Percentiles rank a stretch among this genome's conserved stretches.
Conservation (phyloP, 345 rosid genomes). For the Corchorus capsularis region DNA sequence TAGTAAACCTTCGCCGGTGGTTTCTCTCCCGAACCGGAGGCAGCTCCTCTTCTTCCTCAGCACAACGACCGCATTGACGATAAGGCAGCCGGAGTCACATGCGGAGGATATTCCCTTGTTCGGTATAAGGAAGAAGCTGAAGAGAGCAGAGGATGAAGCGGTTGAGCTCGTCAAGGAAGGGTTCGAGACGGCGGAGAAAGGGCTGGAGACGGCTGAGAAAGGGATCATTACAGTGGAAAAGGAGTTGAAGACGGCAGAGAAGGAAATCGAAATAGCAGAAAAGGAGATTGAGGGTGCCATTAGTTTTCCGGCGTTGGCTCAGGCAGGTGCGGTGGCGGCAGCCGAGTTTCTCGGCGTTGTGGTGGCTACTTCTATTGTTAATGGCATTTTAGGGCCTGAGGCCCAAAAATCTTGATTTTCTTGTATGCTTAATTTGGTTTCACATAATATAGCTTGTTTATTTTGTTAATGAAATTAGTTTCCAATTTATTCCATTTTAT, state of each 20-base stretch:
- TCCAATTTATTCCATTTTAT: neutral
- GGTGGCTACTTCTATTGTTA: constrained; percentile 72
- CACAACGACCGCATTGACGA: constrained; percentile 44
- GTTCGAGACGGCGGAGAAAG: constrained; percentile 49
- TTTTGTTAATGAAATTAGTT: neutral
- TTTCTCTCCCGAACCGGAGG: constrained; percentile 48
- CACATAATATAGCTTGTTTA: neutral
- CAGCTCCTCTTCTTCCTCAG: constrained; percentile 55
- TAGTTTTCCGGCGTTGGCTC: constrained; percentile 68
- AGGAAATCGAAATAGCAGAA: constrained; percentile 49
- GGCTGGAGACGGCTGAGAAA: constrained; percentile 51
- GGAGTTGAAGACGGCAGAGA: constrained; percentile 61
- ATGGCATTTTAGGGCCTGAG: constrained; percentile 79
- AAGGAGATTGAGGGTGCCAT: constrained; percentile 41
- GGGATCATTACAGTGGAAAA: constrained; percentile 60
- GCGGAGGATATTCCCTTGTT: constrained; percentile 73
- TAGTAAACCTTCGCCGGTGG: constrained; percentile 28
- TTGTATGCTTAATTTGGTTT: constrained; percentile 1
- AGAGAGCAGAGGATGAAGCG: constrained; percentile 71
- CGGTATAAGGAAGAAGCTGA: constrained; percentile 75
- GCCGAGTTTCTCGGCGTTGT: constrained; percentile 74
- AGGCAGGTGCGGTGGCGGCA: constrained; percentile 75
- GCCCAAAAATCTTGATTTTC: constrained; percentile 38
- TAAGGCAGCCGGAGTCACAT: constrained; percentile 35
- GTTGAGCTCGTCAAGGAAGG: constrained; percentile 78